phyloP scores from a whole-genome alignment of 2,329 filamentous ascomycete species.

The Paramyrothecium sp. region DNA sequence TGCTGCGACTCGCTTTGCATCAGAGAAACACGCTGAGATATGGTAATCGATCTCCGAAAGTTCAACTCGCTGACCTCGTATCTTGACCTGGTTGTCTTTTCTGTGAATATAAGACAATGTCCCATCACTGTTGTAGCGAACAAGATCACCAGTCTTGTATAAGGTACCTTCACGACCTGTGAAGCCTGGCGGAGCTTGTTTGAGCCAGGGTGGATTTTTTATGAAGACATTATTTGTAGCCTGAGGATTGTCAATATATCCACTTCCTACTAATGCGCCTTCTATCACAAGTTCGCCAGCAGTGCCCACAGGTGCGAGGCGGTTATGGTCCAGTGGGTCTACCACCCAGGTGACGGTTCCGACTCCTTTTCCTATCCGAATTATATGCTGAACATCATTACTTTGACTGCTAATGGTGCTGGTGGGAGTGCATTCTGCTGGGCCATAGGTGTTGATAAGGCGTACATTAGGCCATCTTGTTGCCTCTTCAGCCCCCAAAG shows the following conservation, averaged over 20 bases:
- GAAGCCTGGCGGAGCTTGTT: neutral
- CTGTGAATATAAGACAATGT: conserved; percentile 45
- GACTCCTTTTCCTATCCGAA: conserved; percentile 6
- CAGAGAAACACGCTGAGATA: conserved; percentile 1
- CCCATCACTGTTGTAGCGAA: conserved; percentile 37
- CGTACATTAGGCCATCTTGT: conserved; percentile 4
- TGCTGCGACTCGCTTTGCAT: conserved; percentile 2
- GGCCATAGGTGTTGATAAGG: conserved; percentile 15
- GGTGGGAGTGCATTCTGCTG: conserved; percentile 12
- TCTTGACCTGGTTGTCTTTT: conserved; percentile 59
- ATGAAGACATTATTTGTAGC: conserved; percentile 44
- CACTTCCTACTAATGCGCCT: conserved; percentile 43
- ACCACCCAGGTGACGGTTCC: conserved; percentile 25
- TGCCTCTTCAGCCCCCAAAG: conserved; percentile 4
- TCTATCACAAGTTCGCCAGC: conserved; percentile 36
- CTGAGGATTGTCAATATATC: conserved; percentile 44
- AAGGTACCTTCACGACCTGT: conserved; percentile 13
- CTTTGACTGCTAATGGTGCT: conserved; percentile 3
- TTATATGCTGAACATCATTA: neutral
- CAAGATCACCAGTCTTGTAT: conserved; percentile 51
- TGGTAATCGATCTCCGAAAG: conserved; percentile 29
- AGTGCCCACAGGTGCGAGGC: conserved; percentile 25
- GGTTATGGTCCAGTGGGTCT: conserved; percentile 21
- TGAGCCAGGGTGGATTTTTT: conserved; percentile 31
- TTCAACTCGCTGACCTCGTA: conserved; percentile 58